Base-by-base conservation (phyloP, 495 filamentous ascomycete genomes). In the Xylaria venustula region DNA sequence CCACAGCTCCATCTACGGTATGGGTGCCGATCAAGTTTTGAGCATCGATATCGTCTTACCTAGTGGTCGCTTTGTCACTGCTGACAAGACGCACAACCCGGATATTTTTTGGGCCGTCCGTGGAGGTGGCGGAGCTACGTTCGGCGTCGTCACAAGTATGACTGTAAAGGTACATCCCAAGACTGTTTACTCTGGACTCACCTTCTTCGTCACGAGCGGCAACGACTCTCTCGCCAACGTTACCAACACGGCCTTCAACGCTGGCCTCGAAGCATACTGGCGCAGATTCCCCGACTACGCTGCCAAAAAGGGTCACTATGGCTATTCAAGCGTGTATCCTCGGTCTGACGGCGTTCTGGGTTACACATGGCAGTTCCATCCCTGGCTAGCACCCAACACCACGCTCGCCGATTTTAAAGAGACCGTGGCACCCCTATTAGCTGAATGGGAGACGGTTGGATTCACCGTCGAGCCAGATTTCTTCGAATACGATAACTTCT, bases 81-180 rank as follows among this genome's bases (percentile, higher is more conserved):
- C 80, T 2, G 78, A 74, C 46, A 67, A 77, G 30, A 67, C 66
- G 3, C 68, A 71, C 12, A 67, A 88, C 46, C 67, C 79, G 0
- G 87, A 88, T 37, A 74, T 88, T n/a, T 90, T 85, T 76, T 89
- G 82, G 86, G 87, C 86, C 8, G 71, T 88, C 0, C 76, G 79
- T 36, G 87, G 85, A 17, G 86, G 84, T 12, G 84, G 78, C 19
- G 82, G 84, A 0, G 54, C 78, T 62, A 86, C 84, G n/a, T 88
- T 79, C 42, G 86, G 83, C 2, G 80, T 87, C 4, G 85, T 88
- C 3, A 78, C 75, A 25, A 83, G 79, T 4, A 65, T 83, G 37
- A 75, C 72, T 3, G 69, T 83, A 40, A 79, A 76, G 62, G 80
- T 77, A 0, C 66, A 74, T 57, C 76, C 75, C 36, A 71, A 74